These are phyloP conservation scores for Sclerotiophoma versabilis DNA, from an alignment of 2,329 filamentous ascomycete genomes.

Conservation along the genomic window DNA sequence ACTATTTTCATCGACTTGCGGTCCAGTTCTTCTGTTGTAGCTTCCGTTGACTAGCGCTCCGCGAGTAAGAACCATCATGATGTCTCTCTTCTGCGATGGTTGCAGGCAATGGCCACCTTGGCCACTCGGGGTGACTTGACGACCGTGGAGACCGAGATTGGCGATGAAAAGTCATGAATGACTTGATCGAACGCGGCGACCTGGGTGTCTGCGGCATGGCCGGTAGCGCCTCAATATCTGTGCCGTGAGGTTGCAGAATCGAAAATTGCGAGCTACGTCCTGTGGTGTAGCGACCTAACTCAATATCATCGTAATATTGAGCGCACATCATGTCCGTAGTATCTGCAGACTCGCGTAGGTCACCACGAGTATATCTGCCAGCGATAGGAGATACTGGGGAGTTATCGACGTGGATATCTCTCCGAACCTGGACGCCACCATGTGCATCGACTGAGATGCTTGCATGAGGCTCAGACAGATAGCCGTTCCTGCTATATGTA, in stretches of 20 bases:
- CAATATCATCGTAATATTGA: conserved; percentile 34
- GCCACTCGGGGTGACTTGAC: conserved; percentile 3
- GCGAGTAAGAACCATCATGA: neutral
- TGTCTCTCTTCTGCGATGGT: conserved; percentile 6
- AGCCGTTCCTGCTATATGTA: conserved; percentile 24
- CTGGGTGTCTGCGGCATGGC: conserved; percentile 20
- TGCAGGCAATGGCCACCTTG: neutral
- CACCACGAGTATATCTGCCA: neutral
- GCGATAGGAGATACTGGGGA: conserved; percentile 7
- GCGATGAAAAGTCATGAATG: neutral
- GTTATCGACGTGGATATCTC: conserved; percentile 22
- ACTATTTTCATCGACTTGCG: neutral
- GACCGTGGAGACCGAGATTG: neutral
- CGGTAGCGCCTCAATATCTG: conserved; percentile 27
- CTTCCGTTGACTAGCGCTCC: conserved; percentile 1
- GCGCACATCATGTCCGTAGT: conserved; percentile 25
- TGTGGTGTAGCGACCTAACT: conserved; percentile 30
- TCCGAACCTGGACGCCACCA: conserved; percentile 30
- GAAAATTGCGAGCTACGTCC: conserved; percentile 17
- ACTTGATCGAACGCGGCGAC: conserved; percentile 12
- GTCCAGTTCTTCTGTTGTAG: conserved; percentile 23
- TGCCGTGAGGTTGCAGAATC: conserved; percentile 18
- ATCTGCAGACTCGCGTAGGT: conserved; percentile 16
- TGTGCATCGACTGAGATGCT: conserved; percentile 29
- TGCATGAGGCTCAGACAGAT: conserved; percentile 32